Conservation (phyloP, 177 flowering plant genomes). For the Vitis hybrid region DNA sequence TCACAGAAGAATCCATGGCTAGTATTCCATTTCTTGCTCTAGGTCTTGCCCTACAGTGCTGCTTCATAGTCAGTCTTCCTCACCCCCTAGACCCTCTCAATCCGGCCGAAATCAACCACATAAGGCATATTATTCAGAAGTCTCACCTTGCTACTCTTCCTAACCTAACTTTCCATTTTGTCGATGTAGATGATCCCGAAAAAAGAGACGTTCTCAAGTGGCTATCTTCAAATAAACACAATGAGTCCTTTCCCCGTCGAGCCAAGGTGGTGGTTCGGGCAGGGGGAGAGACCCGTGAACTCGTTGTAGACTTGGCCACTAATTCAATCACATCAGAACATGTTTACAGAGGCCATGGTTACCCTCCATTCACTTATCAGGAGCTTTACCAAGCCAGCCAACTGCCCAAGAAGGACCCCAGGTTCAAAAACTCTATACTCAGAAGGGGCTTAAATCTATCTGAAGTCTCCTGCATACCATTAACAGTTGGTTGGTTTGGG, state of each 20-base stretch:
- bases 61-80: constrained; percentile 5
- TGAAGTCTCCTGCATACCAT: constrained; percentile 43
- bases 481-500: constrained; percentile 66
- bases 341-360: constrained; percentile 54
- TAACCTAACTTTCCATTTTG: constrained; percentile 33
- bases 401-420: constrained; percentile 31
- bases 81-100: constrained; percentile 42
- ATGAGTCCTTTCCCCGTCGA: constrained; percentile 30
- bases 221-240: constrained; percentile 22
- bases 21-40: constrained; percentile 10
- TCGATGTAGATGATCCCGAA: constrained; percentile 38
- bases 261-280: constrained; percentile 46
- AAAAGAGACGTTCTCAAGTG: constrained; percentile 44
- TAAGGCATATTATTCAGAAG: constrained; percentile 15
- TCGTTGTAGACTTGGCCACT: constrained; percentile 41
- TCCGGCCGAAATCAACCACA: constrained; percentile 24
- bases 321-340: constrained; percentile 28
- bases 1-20: constrained; percentile 13
- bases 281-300: constrained; percentile 39
- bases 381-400: constrained; percentile 38
- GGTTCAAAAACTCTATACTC: constrained; percentile 33
- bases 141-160: constrained; percentile 25
- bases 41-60: constrained; percentile 12
- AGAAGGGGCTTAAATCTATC: constrained; percentile 46
- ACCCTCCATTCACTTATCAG: constrained; percentile 36